These are phyloP conservation scores for Phalaenopsis aphrodite DNA, from an alignment of 106 monocot genomes.

Conservation along the genomic window DNA sequence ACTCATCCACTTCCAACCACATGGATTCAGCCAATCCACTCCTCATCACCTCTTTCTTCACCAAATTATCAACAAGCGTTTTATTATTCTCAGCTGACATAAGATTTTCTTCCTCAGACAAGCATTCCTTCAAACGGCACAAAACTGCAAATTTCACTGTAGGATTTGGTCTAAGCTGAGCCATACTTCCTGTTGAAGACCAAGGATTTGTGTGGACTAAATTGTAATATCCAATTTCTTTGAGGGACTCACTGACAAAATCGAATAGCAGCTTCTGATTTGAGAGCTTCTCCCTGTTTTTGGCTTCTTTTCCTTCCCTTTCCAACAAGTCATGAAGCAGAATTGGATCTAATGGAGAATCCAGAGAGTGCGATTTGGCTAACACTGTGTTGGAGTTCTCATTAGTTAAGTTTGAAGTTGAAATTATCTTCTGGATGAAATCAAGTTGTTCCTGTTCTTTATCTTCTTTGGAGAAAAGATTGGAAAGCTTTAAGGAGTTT, in stretches of 20 bases:
- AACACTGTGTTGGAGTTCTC: conserved; percentile 26
- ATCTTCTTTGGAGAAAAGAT: conserved; percentile 15
- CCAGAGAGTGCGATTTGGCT: conserved; percentile 44
- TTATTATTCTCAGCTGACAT: conserved; percentile 5
- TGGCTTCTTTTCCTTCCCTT: conserved; percentile 40
- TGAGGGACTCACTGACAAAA: conserved; percentile 49
- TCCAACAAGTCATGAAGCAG: conserved; percentile 56
- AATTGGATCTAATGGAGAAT: conserved; percentile 55
- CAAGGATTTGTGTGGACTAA: conserved; percentile 24
- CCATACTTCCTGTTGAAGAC: not conserved
- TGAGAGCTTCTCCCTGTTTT: conserved; percentile 49
- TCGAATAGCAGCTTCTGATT: conserved; percentile 76
- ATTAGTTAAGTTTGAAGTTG: conserved; percentile 36
- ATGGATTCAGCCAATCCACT: conserved; percentile 29
- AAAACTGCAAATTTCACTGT: conserved; percentile 31
- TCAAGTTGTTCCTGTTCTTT: conserved; percentile 35
- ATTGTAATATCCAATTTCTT: conserved; percentile 28
- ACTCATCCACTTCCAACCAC: conserved; percentile 32
- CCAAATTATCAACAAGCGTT: conserved; percentile 19
- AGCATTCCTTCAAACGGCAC: conserved; percentile 32
- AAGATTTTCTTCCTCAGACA: conserved; percentile 16
- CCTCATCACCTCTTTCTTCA: conserved; percentile 33
- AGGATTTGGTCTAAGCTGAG: not conserved
- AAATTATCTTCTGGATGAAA: conserved; percentile 61
- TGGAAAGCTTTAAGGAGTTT: conserved; percentile 17